These are phyloP conservation scores for Paramecium octaurelia DNA, from an alignment of 73 alveolate species.

Conservation along the genomic window DNA sequence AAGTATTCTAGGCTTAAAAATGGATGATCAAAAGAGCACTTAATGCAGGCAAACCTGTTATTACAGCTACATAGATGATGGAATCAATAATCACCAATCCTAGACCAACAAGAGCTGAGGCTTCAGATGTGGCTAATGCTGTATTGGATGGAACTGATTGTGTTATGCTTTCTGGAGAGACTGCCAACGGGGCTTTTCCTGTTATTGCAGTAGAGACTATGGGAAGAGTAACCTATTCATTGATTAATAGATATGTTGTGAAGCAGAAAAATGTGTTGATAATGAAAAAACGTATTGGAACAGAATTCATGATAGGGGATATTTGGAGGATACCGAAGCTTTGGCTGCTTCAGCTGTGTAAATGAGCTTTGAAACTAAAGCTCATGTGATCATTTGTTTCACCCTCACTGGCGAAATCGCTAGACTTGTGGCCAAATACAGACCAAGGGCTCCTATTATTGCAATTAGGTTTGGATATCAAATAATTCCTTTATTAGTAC, in stretches of 20 bases:
- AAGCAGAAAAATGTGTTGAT: conserved; percentile 73
- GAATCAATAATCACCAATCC: conserved; percentile 96
- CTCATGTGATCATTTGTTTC: conserved; percentile 74
- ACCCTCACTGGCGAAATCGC: conserved; percentile 85
- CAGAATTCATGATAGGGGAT: conserved; percentile 64
- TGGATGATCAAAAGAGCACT: conserved; percentile 90
- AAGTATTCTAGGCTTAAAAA: conserved; percentile 94
- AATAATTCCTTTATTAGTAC: conserved; percentile 61
- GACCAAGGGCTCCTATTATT: conserved; percentile 79
- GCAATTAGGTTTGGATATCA: conserved; percentile 52
- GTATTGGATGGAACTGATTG: conserved; percentile 97
- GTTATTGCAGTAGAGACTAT: conserved; percentile 81
- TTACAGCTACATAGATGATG: conserved; percentile 98
- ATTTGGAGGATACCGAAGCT: conserved; percentile 71
- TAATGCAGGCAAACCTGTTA: conserved; percentile 92
- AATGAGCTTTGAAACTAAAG: conserved; percentile 71
- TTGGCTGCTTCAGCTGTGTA: conserved; percentile 78
- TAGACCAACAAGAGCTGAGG: conserved; percentile 99
- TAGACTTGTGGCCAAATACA: conserved; percentile 80
- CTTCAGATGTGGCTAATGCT: conserved; percentile 97
- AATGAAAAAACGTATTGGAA: conserved; percentile 56
- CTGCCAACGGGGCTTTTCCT: conserved; percentile 93
- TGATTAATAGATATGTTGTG: conserved; percentile 66
- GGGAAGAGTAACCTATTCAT: conserved; percentile 50
- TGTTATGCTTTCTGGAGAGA: conserved; percentile 98